Evolutionary conservation across 129 eudicot species (phyloP), one percentile per base, ranked within the genome.

Genomic region (Pseudognaphalium luteoalbum): DNA sequence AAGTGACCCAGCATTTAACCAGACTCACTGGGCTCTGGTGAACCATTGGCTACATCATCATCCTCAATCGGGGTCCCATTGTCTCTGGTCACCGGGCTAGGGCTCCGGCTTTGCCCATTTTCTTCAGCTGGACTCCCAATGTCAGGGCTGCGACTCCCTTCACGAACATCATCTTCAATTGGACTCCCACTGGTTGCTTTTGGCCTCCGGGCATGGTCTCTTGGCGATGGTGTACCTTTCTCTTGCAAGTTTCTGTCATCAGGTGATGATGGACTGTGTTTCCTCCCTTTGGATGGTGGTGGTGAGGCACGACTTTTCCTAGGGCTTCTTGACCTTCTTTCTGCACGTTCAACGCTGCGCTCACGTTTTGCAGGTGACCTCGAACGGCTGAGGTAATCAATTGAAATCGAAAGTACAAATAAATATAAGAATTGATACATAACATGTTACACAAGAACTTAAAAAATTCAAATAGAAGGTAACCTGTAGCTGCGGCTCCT

Each of bases 401-500:
- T 1, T 7, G 30, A 12, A 63, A 39, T 1, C 7, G 30, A 12
- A 3, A 44, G 22, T 72, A 56, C 65, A 71, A 39, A 69, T 21
- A 71, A 29, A 9, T 28, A 54, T 11, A 25, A 32, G 14, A 32
- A 83, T 66, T 78, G 4, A 17, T 66, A 22, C 58, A 8, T 44
- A 67, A 29, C n/a, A 11, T 61, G 32, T 25, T 4, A 61, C 12
- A 61, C 12, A 15, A 9, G 35, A 21, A 37, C 11, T 21, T 22
- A 7, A 14, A 69, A 14, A 29, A 16, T 4, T 47, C 10, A 32
- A 30, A 8, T 39, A 42, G 14, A 44, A 57, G 66, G 37, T 59
- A 62, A 87, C 96, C 97, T 91, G 90, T 82, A 82, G 84, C 97
- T 91, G 44, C 96, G 92, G 56, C 91, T 82, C 69, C 97, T 83